Conservation (phyloP, 345 rosid genomes). For the Euphorbia lathyris region DNA sequence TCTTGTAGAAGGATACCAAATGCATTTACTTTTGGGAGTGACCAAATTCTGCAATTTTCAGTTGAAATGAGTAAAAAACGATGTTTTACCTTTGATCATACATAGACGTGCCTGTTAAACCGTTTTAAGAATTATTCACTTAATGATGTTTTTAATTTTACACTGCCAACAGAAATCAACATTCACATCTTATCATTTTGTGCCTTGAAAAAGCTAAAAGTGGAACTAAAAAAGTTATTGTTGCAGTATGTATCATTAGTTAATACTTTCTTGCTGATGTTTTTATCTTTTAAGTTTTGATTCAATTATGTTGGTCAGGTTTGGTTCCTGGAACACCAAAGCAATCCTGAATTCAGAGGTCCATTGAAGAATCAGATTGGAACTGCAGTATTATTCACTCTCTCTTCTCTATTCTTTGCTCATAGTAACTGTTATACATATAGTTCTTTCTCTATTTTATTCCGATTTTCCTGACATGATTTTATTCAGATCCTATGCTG, state of each 20-base stretch:
- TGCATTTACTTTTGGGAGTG: background rate
- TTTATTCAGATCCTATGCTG: too few relatives aligned
- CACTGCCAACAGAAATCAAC: background rate
- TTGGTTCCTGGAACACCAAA: conserved; percentile 44
- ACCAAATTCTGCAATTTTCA: background rate
- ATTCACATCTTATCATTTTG: background rate
- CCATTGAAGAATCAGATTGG: conserved; percentile 34
- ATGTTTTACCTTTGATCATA: background rate
- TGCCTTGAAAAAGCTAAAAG: background rate
- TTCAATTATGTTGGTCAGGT: conserved; percentile 5
- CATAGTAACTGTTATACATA: conserved; percentile 59
- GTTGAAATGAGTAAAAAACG: background rate
- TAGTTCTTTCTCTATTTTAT: too few relatives aligned
- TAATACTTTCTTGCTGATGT: conserved; percentile 17
- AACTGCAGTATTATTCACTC: conserved; percentile 45
- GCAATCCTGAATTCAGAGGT: conserved; percentile 40
- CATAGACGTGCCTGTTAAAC: background rate
- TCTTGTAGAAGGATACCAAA: background rate
- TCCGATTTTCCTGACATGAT: background rate
- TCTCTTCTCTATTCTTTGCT: conserved; percentile 51
- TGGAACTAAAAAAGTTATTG: too few relatives aligned
- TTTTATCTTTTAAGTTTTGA: conserved; percentile 1
- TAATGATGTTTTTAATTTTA: background rate
- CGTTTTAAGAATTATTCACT: background rate
- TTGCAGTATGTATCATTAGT: background rate